Evolutionary conservation across 2,329 filamentous ascomycete genomes (phyloP).

Genomic region (Arthrobotrys entomopaga): DNA sequence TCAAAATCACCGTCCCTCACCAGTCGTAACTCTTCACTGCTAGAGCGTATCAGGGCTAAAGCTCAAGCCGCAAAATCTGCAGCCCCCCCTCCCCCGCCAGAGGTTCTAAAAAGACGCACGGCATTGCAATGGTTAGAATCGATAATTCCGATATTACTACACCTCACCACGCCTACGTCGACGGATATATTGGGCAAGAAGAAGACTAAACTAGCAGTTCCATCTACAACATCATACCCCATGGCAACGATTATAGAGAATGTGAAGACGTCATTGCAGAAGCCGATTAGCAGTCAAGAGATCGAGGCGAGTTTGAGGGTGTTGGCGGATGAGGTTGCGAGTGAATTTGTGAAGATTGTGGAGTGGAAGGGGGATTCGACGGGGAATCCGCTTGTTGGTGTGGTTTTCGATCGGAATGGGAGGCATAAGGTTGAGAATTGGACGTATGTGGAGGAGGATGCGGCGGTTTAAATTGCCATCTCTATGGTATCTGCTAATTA

Average conservation of each 20-base stretch:
- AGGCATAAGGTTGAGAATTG: conserved; percentile 42
- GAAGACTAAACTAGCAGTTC: conserved; percentile 22
- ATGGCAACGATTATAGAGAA: conserved; percentile 42
- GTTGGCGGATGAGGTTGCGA: conserved; percentile 45
- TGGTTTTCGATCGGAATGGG: conserved; percentile 44
- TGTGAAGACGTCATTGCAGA: conserved; percentile 42
- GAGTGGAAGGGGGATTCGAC: conserved; percentile 53
- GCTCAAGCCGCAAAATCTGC: conserved; percentile 32
- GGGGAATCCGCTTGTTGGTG: conserved; percentile 38
- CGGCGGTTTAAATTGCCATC: conserved; percentile 16
- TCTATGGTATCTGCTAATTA: conserved; percentile 9
- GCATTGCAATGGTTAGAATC: conserved; percentile 46
- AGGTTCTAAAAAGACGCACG: conserved; percentile 31
- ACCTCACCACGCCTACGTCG: conserved; percentile 29
- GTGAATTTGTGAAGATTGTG: conserved; percentile 51
- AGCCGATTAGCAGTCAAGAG: conserved; percentile 40
- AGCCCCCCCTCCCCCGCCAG: conserved; percentile 14
- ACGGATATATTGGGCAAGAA: conserved; percentile 3
- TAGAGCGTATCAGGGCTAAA: conserved; percentile 46
- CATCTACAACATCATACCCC: conserved; percentile 43
- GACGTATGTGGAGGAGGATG: conserved; percentile 46
- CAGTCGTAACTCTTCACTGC: conserved; percentile 31
- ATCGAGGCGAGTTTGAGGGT: conserved; percentile 38
- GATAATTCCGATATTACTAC: conserved; percentile 49
- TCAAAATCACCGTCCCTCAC: conserved; percentile 35